Evolutionary conservation across 73 alveolate genomes (phyloP), one percentile per base, ranked within the genome.

Genomic region (Paramecium sexaurelia): DNA sequence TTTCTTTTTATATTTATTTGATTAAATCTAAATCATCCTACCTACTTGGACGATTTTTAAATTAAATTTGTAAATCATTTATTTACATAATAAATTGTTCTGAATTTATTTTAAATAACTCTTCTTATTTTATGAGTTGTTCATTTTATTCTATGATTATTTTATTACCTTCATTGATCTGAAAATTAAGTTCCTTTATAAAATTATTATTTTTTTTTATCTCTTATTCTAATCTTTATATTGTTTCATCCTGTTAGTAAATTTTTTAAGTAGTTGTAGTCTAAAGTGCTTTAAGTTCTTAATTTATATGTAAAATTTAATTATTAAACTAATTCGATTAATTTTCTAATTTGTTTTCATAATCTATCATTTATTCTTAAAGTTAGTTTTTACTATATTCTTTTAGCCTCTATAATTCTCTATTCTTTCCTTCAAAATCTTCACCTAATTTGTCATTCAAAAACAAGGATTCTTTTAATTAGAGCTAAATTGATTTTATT

Each of bases 381-480:
- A 61, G 43, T 26, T 61, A 29, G n/a, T 61, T 61, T 61, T 32
- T 61, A 26, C 39, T 29, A 5, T 10, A 61, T 61, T 61, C 83
- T 45, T 32, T 32, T 61, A 32, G 19, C 11, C 83, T 7, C 11
- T 26, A 10, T 32, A 61, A 61, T 29, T 61, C 83, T 61, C 83
- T 26, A 11, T 17, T 10, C 7, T 61, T 61, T 1, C 20, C 0
- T 8, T 61, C 83, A 61, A 29, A 61, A 61, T 61, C 83, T 32
- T 61, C 83, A 32, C 47, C 26, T 11, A 11, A 32, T 26, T 61
- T 61, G 26, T 61, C 83, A 24, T 61, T 61, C 43, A 26, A 32
- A 61, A 61, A 61, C 26, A 61, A 61, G 19, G 83, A 61, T 61
- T 61, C 83, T 32, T 61, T 61, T 61, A 61, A 61, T 61, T 61